Evolutionary conservation across 2,329 filamentous ascomycete species (phyloP), one percentile per base, ranked within the genome.

Genomic region (Verruconis gallopava): DNA sequence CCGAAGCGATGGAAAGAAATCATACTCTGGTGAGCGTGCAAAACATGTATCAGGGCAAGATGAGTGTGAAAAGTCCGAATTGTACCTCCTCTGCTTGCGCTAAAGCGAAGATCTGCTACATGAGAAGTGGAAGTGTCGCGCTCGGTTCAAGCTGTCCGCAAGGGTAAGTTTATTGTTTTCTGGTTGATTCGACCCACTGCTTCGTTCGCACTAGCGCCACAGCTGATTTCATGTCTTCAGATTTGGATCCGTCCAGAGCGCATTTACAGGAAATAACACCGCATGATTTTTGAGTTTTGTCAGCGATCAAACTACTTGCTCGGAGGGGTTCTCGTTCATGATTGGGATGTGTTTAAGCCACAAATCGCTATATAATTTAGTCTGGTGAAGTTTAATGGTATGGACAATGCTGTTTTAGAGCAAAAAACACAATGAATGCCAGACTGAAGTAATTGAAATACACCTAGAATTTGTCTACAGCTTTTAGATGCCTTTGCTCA

Each of bases 91-190:
- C 55, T 22, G 68, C 60, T 3, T 77, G 73, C 51, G 64, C 65
- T 2, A 50, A 57, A 37, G 72, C 72, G 1, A 75, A 73, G 58
- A 58, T 75, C 13, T 77, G 73, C 48, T 76, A 77, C 50, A 76
- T 76, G 60, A 56, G 73, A 28, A 69, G 65, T 55, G 73, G 71
- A 2, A 75, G 68, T 50, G 65, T 62, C 17, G 64, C 67, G 0
- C 49, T 77, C 38, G 72, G 71, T 1, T 60, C 55, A 41, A 53
- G 61, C 41, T 77, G 73, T 55, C 63, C 66, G 3, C 68, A 71
- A 48, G 72, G 72, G 45, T 71, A 39, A 44, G 38, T 40, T 12
- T 21, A 14, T 3, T 38, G 9, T 30, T n/a, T 30, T n/a, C 25
- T 2, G 3, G 13, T 2, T 38, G 12, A 3, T 4, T 25, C 5